phyloP scores from a whole-genome alignment of 139 green algal species.

The Chlamydomonas urium region DNA sequence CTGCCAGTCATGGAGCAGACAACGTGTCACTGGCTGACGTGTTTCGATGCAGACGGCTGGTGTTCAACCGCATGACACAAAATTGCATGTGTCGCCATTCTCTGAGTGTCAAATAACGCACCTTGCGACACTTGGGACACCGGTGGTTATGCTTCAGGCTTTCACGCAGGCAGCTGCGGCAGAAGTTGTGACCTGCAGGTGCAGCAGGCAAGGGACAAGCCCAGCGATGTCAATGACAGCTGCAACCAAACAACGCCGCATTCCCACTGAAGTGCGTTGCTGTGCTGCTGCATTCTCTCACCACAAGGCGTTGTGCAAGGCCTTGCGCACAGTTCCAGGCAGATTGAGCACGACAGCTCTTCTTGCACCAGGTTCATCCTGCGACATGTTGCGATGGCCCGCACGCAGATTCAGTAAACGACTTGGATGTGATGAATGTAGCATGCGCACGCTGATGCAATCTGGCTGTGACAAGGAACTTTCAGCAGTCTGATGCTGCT shows the following conservation, averaged over 20 bases:
- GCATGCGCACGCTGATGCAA: too few relatives aligned
- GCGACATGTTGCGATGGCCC: too few relatives aligned
- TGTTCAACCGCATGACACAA: too few relatives aligned
- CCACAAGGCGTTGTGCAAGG: conserved; percentile 51
- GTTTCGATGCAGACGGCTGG: too few relatives aligned
- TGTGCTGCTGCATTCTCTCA: conserved; percentile 14
- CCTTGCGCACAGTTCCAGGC: conserved; percentile 45
- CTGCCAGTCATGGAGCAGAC: too few relatives aligned
- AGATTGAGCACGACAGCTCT: conserved; percentile 32
- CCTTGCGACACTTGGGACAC: conserved; percentile 44
- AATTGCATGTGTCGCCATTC: too few relatives aligned
- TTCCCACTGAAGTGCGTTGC: not conserved
- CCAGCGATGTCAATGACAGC: not conserved
- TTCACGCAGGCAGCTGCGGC: conserved; percentile 36
- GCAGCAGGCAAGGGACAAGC: not conserved
- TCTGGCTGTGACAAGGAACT: too few relatives aligned
- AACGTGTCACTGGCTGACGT: too few relatives aligned
- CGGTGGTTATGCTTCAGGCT: conserved; percentile 29
- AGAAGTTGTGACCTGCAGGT: conserved; percentile 47
- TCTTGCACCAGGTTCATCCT: conserved; percentile 15
- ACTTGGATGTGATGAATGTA: too few relatives aligned
- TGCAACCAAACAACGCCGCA: not conserved
- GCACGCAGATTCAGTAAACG: too few relatives aligned
- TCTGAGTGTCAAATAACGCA: too few relatives aligned
- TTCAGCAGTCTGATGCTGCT: too few relatives aligned